Conservation (phyloP, 371 early-diverging fungal genomes). For the Syncephalastrum monosporum region DNA sequence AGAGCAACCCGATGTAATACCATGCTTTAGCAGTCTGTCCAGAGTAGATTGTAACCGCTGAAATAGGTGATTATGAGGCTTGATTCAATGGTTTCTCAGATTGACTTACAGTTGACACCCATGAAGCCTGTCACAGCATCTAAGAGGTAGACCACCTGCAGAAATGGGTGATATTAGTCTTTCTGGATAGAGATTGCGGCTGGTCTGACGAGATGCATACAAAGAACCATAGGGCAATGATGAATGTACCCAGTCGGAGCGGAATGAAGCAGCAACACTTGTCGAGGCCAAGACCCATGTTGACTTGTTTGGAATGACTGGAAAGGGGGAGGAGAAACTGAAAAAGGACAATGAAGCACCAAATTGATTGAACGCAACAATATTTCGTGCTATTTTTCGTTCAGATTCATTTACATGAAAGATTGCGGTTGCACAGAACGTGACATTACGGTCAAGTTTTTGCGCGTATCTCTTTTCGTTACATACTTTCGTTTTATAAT, state of each 20-base stretch:
- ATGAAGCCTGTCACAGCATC: slow-evolving; percentile 48
- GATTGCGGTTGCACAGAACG: too few relatives aligned
- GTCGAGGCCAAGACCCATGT: slow-evolving; percentile 45
- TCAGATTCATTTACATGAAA: too few relatives aligned
- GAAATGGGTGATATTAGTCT: neutral
- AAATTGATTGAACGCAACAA: too few relatives aligned
- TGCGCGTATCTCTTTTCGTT: too few relatives aligned
- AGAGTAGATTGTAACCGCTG: slow-evolving; percentile 44
- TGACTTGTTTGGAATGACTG: slow-evolving; percentile 2
- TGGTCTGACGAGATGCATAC: slow-evolving; percentile 21
- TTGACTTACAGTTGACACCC: slow-evolving; percentile 39
- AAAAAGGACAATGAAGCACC: too few relatives aligned
- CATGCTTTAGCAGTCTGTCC: slow-evolving; percentile 45
- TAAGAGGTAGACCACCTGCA: slow-evolving; percentile 39
- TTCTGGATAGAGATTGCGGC: neutral
- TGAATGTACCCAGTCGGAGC: slow-evolving; percentile 41
- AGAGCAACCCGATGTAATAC: slow-evolving; percentile 43
- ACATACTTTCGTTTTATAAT: too few relatives aligned
- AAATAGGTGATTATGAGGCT: neutral
- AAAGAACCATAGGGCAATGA: slow-evolving; percentile 49
- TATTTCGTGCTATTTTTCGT: too few relatives aligned
- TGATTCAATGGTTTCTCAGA: neutral
- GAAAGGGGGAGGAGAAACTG: too few relatives aligned
- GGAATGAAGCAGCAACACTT: slow-evolving; percentile 52
- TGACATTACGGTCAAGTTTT: too few relatives aligned